phyloP scores from a whole-genome alignment of 345 rosid genomes.

The Salix dunnii region DNA sequence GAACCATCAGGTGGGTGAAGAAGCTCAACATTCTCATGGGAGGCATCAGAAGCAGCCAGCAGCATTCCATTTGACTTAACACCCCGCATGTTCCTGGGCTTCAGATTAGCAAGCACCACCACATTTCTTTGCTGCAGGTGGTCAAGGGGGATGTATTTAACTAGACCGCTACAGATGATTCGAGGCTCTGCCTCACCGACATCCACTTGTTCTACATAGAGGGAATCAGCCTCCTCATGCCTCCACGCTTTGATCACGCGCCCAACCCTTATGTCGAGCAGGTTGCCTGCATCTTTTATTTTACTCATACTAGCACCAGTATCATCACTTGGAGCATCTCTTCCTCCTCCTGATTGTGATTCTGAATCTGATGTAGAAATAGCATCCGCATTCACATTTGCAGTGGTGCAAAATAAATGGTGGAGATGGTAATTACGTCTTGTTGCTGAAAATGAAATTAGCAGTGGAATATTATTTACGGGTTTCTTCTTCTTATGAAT shows the following conservation, averaged over 20 bases:
- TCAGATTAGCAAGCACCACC: constrained; percentile 79
- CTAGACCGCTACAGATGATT: constrained; percentile 91
- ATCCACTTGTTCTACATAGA: constrained; percentile 88
- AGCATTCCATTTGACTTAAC: constrained; percentile 91
- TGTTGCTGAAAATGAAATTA: background rate
- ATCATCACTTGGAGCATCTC: background rate
- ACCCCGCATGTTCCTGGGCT: constrained; percentile 94
- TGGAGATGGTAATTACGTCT: background rate
- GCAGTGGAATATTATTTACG: too few relatives aligned
- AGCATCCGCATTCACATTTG: background rate
- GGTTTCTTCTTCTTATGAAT: background rate
- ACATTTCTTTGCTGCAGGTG: constrained; percentile 71
- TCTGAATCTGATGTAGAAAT: background rate
- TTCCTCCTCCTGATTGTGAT: constrained; percentile 2
- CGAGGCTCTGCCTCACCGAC: constrained; percentile 77
- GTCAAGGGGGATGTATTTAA: constrained; percentile 61
- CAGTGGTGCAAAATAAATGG: constrained; percentile 4
- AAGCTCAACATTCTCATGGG: constrained; percentile 80
- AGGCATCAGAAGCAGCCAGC: constrained; percentile 74
- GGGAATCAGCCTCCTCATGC: constrained; percentile 91
- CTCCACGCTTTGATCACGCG: constrained; percentile 79
- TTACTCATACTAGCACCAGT: background rate
- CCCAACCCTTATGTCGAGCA: constrained; percentile 86
- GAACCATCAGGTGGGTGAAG: constrained; percentile 72
- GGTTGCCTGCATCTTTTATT: constrained; percentile 52